phyloP scores from a whole-genome alignment of 768 basidiomycete genomes.

The Kwoniella mangroviensis region DNA sequence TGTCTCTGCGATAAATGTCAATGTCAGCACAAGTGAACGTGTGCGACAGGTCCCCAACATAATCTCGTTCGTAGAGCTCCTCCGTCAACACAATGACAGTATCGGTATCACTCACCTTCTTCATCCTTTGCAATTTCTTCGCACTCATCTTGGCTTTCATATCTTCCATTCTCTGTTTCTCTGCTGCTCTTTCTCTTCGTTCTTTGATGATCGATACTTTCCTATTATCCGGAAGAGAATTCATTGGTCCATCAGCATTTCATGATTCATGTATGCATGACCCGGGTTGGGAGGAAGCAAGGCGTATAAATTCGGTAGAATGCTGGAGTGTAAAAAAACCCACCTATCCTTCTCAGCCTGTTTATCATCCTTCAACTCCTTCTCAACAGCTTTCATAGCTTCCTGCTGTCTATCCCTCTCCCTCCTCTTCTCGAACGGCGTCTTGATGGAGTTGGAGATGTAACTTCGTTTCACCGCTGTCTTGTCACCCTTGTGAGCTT shows the following conservation, averaged over 20 bases:
- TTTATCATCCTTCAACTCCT: constrained; percentile 54
- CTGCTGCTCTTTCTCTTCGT: constrained; percentile 48
- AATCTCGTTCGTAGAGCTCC: neutral
- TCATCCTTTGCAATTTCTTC: constrained; percentile 57
- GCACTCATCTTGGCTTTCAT: constrained; percentile 55
- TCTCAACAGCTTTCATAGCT: constrained; percentile 50
- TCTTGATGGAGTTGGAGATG: constrained; percentile 46
- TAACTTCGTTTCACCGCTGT: constrained; percentile 43
- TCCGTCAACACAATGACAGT: neutral
- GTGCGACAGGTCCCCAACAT: neutral
- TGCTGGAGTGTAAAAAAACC: constrained; percentile 10
- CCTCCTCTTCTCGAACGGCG: constrained; percentile 44
- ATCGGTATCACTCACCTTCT: constrained; percentile 44
- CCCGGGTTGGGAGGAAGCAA: no score
- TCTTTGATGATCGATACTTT: constrained; percentile 49
- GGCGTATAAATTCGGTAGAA: no score
- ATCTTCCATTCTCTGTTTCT: constrained; percentile 52
- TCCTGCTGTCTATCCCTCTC: constrained; percentile 41
- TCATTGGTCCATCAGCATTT: neutral
- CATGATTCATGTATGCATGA: neutral
- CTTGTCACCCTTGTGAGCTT: constrained; percentile 45
- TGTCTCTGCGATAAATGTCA: constrained; percentile 38
- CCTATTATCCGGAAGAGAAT: constrained; percentile 19
- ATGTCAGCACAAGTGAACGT: neutral
- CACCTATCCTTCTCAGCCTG: constrained; percentile 47